Percentiles rank a stretch among this genome's conserved stretches.
These are phyloP conservation scores for Didymella lethalis DNA, from an alignment of 2,329 filamentous ascomycete genomes.

Conservation along the genomic window DNA sequence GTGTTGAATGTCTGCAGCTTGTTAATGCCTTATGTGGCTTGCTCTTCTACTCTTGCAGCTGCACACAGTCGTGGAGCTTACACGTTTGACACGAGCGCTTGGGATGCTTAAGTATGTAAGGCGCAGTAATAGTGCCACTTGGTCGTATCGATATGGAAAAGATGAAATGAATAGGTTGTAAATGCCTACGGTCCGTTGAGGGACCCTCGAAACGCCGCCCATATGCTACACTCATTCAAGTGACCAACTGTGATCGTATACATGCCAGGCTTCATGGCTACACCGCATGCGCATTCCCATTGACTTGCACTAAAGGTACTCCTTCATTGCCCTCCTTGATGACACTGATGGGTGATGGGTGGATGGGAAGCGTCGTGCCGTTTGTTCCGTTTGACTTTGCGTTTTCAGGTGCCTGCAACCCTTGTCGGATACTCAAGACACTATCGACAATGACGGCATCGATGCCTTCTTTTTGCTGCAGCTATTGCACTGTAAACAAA, in stretches of 20 bases:
- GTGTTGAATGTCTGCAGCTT: neutral
- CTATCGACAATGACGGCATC: slow-evolving; percentile 98
- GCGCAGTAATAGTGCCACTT: neutral
- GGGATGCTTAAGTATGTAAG: neutral
- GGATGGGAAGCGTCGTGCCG: slow-evolving; percentile 6
- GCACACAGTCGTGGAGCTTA: neutral
- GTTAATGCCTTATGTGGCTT: neutral
- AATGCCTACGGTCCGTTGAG: slow-evolving; percentile 10
- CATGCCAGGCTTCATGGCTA: neutral
- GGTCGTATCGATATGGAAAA: neutral
- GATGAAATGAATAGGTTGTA: neutral
- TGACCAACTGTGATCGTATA: neutral
- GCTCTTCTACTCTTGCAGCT: neutral
- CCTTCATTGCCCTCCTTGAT: slow-evolving; percentile 11
- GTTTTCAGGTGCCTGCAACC: slow-evolving; percentile 66
- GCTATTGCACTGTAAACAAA: slow-evolving; percentile 56
- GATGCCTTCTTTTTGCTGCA: slow-evolving; percentile 93
- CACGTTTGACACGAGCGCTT: neutral
- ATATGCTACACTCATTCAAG: neutral
- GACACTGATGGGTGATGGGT: slow-evolving; percentile 5
- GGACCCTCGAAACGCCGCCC: slow-evolving; percentile 2
- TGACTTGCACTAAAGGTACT: slow-evolving; percentile 10
- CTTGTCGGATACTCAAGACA: slow-evolving; percentile 90
- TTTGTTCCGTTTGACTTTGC: neutral
- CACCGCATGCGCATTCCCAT: slow-evolving; percentile 1